Conservation (phyloP, 345 rosid species). For the Angophora floribunda region DNA sequence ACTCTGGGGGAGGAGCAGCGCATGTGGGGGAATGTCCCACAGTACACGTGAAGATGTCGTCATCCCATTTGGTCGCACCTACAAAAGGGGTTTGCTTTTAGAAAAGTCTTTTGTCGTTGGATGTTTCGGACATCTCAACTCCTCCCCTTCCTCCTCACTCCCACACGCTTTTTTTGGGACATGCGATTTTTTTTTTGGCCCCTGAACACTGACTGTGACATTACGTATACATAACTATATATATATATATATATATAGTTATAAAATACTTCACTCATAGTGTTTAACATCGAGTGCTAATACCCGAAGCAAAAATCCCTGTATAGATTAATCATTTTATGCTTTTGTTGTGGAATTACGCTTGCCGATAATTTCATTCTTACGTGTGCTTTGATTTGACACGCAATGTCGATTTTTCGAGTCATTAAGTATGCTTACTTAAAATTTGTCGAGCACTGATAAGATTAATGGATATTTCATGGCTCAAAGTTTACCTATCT, state of each 20-base stretch:
- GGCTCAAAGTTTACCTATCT: background rate
- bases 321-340: background rate
- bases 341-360: background rate
- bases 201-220: background rate
- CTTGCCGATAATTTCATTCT: background rate
- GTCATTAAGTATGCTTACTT: background rate
- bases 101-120: background rate
- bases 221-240: background rate
- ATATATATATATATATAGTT: fast-evolving
- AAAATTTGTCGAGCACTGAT: fast-evolving
- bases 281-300: background rate
- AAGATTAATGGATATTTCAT: background rate
- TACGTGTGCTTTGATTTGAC: fast-evolving
- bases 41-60: background rate
- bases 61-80: background rate
- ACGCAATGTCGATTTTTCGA: fast-evolving
- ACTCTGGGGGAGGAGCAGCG: background rate
- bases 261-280: background rate
- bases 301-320: background rate
- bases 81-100: background rate
- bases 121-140: background rate
- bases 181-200: background rate
- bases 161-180: background rate
- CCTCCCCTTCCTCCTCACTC: background rate
- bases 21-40: background rate